These are phyloP conservation scores for Claviceps sp. DNA, from an alignment of 2,329 filamentous ascomycete species.

Conservation along the genomic window DNA sequence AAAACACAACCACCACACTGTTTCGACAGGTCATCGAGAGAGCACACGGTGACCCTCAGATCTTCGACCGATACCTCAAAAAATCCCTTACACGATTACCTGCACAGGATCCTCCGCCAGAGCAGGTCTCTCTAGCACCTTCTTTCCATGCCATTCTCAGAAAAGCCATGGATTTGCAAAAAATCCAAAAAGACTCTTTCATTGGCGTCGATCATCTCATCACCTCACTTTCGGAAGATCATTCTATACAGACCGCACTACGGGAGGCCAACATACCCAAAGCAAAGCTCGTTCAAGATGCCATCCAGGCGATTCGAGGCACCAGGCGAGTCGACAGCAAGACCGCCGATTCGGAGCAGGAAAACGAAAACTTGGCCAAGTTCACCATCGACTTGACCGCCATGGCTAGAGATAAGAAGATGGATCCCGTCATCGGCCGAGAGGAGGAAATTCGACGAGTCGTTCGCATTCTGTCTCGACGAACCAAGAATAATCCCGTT, in stretches of 20 bases:
- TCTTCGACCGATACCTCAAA: conserved; percentile 80
- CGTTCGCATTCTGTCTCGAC: conserved; percentile 77
- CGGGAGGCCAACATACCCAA: conserved; percentile 87
- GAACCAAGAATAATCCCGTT: conserved; percentile 98
- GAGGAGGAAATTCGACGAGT: conserved; percentile 93
- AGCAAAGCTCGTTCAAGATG: conserved; percentile 75
- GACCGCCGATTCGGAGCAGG: conserved; percentile 82
- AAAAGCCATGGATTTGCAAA: conserved; percentile 77
- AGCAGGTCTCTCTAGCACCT: conserved; percentile 71
- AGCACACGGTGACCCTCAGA: conserved; percentile 82
- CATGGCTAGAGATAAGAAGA: conserved; percentile 92
- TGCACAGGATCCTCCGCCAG: conserved; percentile 88
- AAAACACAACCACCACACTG: conserved; percentile 54
- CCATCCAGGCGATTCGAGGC: conserved; percentile 82
- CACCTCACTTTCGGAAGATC: conserved; percentile 67
- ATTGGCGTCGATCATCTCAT: conserved; percentile 95
- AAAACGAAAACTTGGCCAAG: conserved; percentile 92
- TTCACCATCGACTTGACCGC: conserved; percentile 98
- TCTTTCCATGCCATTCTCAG: conserved; percentile 71
- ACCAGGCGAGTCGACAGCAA: conserved; percentile 91
- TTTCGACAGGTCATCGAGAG: conserved; percentile 91
- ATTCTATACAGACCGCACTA: conserved; percentile 56
- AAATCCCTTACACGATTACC: conserved; percentile 82
- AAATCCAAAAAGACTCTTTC: conserved; percentile 93
- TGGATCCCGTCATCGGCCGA: conserved; percentile 91